A percentile compares a stretch with the other conserved stretches of the same genome.
Conservation (phyloP, 352 stramenopile genomes). For the Thraustotheca clavata region DNA sequence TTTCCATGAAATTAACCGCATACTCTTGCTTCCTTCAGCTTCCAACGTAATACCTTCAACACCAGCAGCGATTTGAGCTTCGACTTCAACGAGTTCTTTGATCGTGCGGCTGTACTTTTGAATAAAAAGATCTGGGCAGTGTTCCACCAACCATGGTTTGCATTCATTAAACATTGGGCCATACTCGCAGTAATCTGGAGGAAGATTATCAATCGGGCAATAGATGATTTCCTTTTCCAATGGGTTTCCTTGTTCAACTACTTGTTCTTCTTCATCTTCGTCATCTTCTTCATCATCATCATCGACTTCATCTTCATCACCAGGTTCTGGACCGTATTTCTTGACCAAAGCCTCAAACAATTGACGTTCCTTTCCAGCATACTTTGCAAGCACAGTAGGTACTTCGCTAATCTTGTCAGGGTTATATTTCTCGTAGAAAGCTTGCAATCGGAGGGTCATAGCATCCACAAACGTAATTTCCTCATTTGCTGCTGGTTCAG, state of each 20-base stretch:
- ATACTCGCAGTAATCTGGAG: conserved; percentile 81
- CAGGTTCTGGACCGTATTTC: conserved; percentile 77
- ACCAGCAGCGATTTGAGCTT: conserved; percentile 68
- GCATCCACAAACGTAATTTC: conserved; percentile 19
- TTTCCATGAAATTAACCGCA: neutral
- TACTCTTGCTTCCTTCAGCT: conserved; percentile 50
- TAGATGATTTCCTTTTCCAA: conserved; percentile 37
- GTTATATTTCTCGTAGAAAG: conserved; percentile 83
- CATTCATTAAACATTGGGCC: conserved; percentile 77
- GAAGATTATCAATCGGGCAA: conserved; percentile 76
- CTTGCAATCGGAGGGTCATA: conserved; percentile 40
- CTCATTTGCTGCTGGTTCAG: conserved; percentile 35
- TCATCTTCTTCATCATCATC: conserved; percentile 34
- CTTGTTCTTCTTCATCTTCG: conserved; percentile 32
- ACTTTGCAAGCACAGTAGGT: conserved; percentile 52
- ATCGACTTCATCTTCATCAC: conserved; percentile 61
- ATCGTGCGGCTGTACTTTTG: conserved; percentile 83
- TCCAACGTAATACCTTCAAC: conserved; percentile 71
- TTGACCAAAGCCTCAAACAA: conserved; percentile 75
- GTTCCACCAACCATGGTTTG: conserved; percentile 68
- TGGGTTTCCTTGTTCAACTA: conserved; percentile 39
- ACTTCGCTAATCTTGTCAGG: conserved; percentile 68
- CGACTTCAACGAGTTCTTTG: conserved; percentile 56
- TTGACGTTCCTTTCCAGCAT: conserved; percentile 71
- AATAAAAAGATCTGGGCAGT: conserved; percentile 62